Evolutionary conservation across 208 protist species (phyloP).

Genomic region (Angomonas ambiguus): DNA sequence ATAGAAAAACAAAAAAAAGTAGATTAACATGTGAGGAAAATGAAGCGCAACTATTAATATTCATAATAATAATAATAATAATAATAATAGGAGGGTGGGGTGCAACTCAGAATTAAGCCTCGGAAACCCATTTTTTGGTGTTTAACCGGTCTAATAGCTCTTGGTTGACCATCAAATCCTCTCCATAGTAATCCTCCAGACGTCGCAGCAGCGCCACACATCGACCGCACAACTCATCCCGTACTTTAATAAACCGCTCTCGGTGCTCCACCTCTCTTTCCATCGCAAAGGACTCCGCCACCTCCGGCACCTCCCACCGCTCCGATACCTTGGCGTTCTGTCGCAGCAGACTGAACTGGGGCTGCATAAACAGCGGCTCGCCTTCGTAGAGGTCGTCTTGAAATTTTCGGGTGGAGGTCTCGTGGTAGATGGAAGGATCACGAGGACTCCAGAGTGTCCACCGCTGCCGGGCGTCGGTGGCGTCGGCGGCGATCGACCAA

Average conservation of each 20-base stretch:
- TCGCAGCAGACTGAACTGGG: slow-evolving; percentile 32
- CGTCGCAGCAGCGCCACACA: slow-evolving; percentile 37
- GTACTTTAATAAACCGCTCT: slow-evolving; percentile 38
- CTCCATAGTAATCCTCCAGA: slow-evolving; percentile 61
- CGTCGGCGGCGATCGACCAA: slow-evolving; percentile 64
- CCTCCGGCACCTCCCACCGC: slow-evolving; percentile 71
- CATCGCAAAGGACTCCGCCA: slow-evolving; percentile 45
- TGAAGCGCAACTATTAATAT: neutral
- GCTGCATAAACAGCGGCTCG: slow-evolving; percentile 81
- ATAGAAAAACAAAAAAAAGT: neutral
- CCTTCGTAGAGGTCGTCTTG: slow-evolving; percentile 87
- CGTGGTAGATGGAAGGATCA: slow-evolving; percentile 76
- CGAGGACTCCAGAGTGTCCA: slow-evolving; percentile 82
- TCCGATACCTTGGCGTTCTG: slow-evolving; percentile 35
- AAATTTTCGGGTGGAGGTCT: slow-evolving; percentile 71
- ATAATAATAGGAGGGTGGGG: neutral
- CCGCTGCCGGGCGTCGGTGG: slow-evolving; percentile 49
- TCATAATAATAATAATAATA: neutral
- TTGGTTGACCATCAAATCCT: slow-evolving; percentile 31
- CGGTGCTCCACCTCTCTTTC: slow-evolving; percentile 43
- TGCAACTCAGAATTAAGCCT: too few species aligned
- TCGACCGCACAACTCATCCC: slow-evolving; percentile 29
- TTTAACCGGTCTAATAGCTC: neutral
- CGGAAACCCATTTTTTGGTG: neutral
- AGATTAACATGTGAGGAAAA: too few species aligned